Evolutionary conservation across 1,139 yeast genomes (phyloP).

Genomic region (Candida sanyaensis): DNA sequence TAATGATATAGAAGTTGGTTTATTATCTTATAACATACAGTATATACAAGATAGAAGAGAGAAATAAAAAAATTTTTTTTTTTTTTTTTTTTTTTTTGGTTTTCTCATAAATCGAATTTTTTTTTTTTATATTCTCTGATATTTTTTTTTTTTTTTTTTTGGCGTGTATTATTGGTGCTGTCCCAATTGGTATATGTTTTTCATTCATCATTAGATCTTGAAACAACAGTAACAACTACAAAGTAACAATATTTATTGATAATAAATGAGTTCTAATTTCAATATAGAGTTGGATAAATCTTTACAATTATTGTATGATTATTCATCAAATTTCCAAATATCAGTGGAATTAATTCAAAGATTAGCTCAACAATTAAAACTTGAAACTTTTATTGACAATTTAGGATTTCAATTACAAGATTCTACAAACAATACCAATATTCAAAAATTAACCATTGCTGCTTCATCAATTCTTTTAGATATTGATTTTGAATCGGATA

Average conservation of each 20-base stretch:
- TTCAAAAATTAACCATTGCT: conserved; percentile 42
- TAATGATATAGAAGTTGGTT: conserved; percentile 1
- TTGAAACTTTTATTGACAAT: conserved; percentile 47
- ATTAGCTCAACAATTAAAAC: conserved; percentile 41
- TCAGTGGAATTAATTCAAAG: conserved; percentile 44
- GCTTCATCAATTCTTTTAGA: conserved; percentile 47
- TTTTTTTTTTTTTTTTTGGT: background rate
- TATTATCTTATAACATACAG: background rate
- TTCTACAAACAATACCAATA: conserved; percentile 17
- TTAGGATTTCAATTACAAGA: conserved; percentile 23
- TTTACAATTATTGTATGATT: conserved; percentile 32
- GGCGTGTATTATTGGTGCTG: background rate
- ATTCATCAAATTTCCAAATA: conserved; percentile 31
- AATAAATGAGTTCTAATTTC: conserved; percentile 14
- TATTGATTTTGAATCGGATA: conserved; percentile 36
- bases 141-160: background rate
- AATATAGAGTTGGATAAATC: conserved; percentile 29
- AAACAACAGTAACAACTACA: background rate
- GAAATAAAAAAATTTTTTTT: background rate
- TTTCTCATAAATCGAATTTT: too few species aligned
- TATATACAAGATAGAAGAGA: background rate
- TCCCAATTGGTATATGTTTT: background rate
- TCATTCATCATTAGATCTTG: background rate
- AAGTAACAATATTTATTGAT: background rate
- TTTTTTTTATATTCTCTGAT: background rate